Conservation (phyloP, 225 moss, liverwort and hornwort genomes). For the Pseudisothecium myosuroides region DNA sequence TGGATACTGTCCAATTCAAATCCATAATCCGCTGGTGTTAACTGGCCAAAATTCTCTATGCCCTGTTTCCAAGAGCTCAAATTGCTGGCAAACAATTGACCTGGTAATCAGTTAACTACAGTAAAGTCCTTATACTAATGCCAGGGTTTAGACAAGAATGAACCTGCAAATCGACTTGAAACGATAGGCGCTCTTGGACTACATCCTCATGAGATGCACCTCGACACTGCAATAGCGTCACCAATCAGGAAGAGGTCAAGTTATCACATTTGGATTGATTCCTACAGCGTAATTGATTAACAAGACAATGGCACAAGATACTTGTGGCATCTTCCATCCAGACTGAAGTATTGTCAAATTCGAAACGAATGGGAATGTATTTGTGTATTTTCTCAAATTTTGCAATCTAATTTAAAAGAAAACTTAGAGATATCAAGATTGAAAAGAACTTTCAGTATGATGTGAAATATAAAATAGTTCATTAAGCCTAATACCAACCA, state of each 20-base stretch:
- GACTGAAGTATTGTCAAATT: background rate
- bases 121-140: background rate
- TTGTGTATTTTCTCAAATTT: background rate
- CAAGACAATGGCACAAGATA: background rate
- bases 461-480: background rate
- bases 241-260: background rate
- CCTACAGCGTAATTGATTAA: background rate
- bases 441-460: background rate
- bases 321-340: background rate
- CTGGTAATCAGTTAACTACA: background rate
- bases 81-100: background rate
- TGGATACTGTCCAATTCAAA: conserved; percentile 38
- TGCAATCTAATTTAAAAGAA: background rate
- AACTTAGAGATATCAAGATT: background rate
- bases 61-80: background rate
- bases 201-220: conserved; percentile 55
- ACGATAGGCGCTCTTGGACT: conserved; percentile 44
- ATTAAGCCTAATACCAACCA: background rate
- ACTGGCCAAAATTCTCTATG: background rate
- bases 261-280: background rate
- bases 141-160: background rate
- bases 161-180: conserved; percentile 67
- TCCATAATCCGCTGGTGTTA: background rate
- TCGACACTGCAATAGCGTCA: conserved; percentile 40
- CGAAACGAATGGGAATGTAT: background rate